Conservation (phyloP, 2,329 filamentous ascomycete genomes). For the Cladophialophora exuberans region DNA sequence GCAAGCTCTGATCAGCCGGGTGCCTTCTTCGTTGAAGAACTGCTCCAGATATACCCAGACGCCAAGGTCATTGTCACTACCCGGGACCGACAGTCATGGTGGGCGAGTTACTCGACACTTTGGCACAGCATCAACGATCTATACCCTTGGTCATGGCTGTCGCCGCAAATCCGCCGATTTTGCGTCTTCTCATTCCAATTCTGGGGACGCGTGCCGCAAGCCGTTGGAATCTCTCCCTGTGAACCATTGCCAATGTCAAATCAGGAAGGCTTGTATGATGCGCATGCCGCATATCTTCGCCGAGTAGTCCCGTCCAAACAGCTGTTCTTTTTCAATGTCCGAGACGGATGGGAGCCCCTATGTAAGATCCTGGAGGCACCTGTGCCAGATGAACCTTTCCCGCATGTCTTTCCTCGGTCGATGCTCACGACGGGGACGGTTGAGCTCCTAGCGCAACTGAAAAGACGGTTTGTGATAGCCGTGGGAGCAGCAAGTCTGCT, state of each 20-base stretch:
- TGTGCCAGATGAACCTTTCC: constrained; percentile 1
- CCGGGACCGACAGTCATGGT: constrained; percentile 7
- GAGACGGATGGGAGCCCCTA: constrained; percentile 6
- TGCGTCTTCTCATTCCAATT: constrained; percentile 5
- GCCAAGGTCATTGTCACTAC: constrained; percentile 9
- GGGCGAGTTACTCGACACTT: constrained; percentile 9
- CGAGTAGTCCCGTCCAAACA: constrained; percentile 1
- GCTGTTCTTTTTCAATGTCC: constrained; percentile 9
- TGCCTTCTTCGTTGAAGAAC: constrained; percentile 6
- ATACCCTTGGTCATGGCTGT: constrained; percentile 6
- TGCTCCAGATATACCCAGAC: constrained; percentile 7
- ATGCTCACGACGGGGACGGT: not conserved
- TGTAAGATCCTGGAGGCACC: constrained; percentile 6
- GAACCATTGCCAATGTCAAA: constrained; percentile 8
- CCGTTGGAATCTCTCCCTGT: constrained; percentile 4
- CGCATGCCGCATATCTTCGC: constrained; percentile 7
- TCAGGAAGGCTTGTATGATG: constrained; percentile 10
- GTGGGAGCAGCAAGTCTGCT: not conserved
- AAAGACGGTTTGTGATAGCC: not conserved
- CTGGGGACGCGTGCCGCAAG: constrained; percentile 12
- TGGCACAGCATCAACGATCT: constrained; percentile 9
- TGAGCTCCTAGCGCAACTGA: not conserved
- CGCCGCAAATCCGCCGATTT: constrained; percentile 6
- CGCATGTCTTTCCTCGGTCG: constrained; percentile 6
- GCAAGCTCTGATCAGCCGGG: constrained; percentile 11